These are phyloP conservation scores for Xylaria palmicola DNA, from an alignment of 495 filamentous ascomycete species.

Conservation along the genomic window DNA sequence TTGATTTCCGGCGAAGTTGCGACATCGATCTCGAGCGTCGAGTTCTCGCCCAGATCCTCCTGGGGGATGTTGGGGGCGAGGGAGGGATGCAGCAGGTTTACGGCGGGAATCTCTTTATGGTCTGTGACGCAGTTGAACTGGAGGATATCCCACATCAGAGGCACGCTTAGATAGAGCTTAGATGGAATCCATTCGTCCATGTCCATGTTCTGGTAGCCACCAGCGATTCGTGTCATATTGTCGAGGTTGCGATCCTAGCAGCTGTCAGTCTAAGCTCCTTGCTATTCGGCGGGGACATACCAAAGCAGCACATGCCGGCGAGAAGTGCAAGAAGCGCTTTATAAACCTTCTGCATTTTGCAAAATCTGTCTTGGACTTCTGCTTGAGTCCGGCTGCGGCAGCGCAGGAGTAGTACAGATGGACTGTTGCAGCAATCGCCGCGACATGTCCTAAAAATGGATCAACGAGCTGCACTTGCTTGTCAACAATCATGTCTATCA, in stretches of 20 bases:
- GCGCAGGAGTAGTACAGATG: constrained; percentile 50
- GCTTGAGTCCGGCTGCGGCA: constrained; percentile 42
- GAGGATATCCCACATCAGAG: constrained; percentile 51
- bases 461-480: constrained; percentile 46
- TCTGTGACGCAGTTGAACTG: constrained; percentile 37
- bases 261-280: not conserved
- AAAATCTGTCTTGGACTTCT: constrained; percentile 47
- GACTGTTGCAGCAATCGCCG: constrained; percentile 46
- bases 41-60: constrained; percentile 29
- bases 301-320: constrained; percentile 39
- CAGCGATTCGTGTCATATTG: constrained; percentile 44
- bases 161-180: constrained; percentile 49
- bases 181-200: constrained; percentile 45
- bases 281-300: constrained; percentile 22
- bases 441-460: constrained; percentile 46
- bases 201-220: constrained; percentile 43
- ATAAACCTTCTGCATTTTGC: constrained; percentile 46
- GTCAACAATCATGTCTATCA: constrained; percentile 50
- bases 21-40: constrained; percentile 45
- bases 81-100: constrained; percentile 23
- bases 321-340: constrained; percentile 41
- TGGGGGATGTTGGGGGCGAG: constrained; percentile 25
- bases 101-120: constrained; percentile 26
- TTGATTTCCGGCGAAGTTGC: constrained; percentile 46
- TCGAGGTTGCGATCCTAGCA: constrained; percentile 41